Conservation (phyloP, 2,329 filamentous ascomycete genomes). For the Penicillium polonicum region DNA sequence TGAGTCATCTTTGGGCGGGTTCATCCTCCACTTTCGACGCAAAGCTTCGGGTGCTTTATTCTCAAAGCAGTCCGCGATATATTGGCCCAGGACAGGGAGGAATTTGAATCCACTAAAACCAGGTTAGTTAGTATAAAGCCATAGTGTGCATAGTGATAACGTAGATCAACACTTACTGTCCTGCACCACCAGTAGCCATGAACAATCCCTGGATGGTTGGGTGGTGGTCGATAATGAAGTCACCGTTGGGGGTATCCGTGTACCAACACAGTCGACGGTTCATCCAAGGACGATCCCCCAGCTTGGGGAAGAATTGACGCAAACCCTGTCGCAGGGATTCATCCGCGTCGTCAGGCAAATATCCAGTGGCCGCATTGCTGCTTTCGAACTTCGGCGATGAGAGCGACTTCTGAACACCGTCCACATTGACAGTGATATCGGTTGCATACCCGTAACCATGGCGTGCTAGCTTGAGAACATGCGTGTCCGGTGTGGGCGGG, state of each 20-base stretch:
- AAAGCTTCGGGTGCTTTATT: slow-evolving; percentile 51
- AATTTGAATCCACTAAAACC: slow-evolving; percentile 56
- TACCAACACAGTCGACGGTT: slow-evolving; percentile 70
- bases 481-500: slow-evolving; percentile 46
- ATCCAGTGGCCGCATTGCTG: slow-evolving; percentile 41
- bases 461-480: slow-evolving; percentile 62
- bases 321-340: slow-evolving; percentile 59
- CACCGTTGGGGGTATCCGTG: slow-evolving; percentile 65
- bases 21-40: slow-evolving; percentile 56
- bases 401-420: slow-evolving; percentile 24
- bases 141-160: background rate
- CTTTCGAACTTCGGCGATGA: slow-evolving; percentile 39
- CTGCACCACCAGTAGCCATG: slow-evolving; percentile 26
- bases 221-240: slow-evolving; percentile 68
- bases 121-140: slow-evolving; percentile 5
- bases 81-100: slow-evolving; percentile 63
- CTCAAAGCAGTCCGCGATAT: slow-evolving; percentile 58
- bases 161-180: slow-evolving; percentile 21
- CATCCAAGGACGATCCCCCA: slow-evolving; percentile 58
- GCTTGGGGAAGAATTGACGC: slow-evolving; percentile 58
- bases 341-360: slow-evolving; percentile 54
- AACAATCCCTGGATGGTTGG: slow-evolving; percentile 55
- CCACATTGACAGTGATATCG: slow-evolving; percentile 31
- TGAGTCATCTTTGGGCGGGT: slow-evolving; percentile 1
- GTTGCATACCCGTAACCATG: slow-evolving; percentile 63